Evolutionary conservation across 768 basidiomycete species (phyloP).

Genomic region (Boletus insuetus): DNA sequence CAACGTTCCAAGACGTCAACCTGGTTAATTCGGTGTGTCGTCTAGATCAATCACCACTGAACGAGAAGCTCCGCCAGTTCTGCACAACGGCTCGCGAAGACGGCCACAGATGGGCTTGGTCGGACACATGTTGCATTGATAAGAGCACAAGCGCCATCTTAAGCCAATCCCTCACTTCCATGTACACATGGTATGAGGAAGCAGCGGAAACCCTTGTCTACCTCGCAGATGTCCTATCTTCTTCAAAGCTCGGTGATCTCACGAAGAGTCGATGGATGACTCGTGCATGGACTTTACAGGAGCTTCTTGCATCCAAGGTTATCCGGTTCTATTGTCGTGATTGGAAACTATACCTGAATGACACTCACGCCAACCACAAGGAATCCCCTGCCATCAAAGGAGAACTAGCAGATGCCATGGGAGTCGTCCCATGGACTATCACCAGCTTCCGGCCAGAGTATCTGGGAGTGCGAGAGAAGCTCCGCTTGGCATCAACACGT

Average conservation of each 20-base stretch:
- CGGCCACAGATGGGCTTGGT: background rate
- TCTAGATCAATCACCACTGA: background rate
- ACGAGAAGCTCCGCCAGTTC: background rate
- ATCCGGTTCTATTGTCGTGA: slow-evolving; percentile 9
- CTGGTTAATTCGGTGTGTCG: background rate
- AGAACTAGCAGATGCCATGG: slow-evolving; percentile 7
- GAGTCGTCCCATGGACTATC: background rate
- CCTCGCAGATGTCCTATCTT: background rate
- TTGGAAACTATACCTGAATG: slow-evolving; percentile 9
- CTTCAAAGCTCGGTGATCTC: background rate
- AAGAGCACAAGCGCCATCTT: background rate
- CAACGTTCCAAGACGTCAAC: background rate
- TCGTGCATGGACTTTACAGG: slow-evolving; percentile 12
- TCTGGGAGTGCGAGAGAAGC: slow-evolving; percentile 6
- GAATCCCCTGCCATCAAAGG: slow-evolving; percentile 6
- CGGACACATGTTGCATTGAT: background rate
- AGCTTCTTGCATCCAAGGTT: slow-evolving; percentile 10
- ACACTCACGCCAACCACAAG: slow-evolving; percentile 7
- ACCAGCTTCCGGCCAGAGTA: background rate
- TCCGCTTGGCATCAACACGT: slow-evolving; percentile 6
- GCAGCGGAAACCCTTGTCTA: background rate
- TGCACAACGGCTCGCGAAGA: background rate
- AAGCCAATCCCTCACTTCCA: background rate
- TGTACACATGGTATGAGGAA: background rate
- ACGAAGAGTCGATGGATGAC: slow-evolving; percentile 4